phyloP scores from a whole-genome alignment of 805 yeast genomes.

The Torulaspora indica region DNA sequence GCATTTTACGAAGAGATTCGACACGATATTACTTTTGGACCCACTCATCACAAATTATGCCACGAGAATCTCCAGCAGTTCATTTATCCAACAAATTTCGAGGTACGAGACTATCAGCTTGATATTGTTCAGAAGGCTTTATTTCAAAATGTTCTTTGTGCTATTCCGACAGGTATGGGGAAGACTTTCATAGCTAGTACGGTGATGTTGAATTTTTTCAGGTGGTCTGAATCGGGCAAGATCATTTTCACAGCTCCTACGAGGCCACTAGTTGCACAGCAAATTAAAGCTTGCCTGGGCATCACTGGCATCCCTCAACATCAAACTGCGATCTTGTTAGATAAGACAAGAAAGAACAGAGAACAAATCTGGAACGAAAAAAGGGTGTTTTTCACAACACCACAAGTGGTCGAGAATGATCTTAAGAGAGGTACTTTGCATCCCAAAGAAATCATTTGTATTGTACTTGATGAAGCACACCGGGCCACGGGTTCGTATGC shows the following conservation, averaged over 20 bases:
- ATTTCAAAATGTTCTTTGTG: conserved; percentile 71
- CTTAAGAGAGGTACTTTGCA: conserved; percentile 66
- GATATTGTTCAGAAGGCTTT: conserved; percentile 71
- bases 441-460: conserved; percentile 66
- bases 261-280: conserved; percentile 92
- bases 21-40: conserved; percentile 36
- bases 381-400: conserved; percentile 87
- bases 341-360: conserved; percentile 53
- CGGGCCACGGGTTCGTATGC: conserved; percentile 88
- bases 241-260: conserved; percentile 97
- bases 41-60: conserved; percentile 51
- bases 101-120: conserved; percentile 82
- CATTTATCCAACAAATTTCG: conserved; percentile 80
- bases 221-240: conserved; percentile 80
- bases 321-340: conserved; percentile 75
- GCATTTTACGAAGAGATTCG: conserved; percentile 38
- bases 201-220: conserved; percentile 79
- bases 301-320: conserved; percentile 76
- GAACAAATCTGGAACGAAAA: conserved; percentile 71
- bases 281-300: conserved; percentile 85
- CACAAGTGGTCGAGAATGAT: conserved; percentile 94
- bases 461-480: conserved; percentile 95
- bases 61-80: conserved; percentile 42
- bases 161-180: conserved; percentile 96
- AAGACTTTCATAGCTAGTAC: conserved; percentile 95